Evolutionary conservation across 176 grass and related monocot species (phyloP).

Genomic region (Pharus latifolius): DNA sequence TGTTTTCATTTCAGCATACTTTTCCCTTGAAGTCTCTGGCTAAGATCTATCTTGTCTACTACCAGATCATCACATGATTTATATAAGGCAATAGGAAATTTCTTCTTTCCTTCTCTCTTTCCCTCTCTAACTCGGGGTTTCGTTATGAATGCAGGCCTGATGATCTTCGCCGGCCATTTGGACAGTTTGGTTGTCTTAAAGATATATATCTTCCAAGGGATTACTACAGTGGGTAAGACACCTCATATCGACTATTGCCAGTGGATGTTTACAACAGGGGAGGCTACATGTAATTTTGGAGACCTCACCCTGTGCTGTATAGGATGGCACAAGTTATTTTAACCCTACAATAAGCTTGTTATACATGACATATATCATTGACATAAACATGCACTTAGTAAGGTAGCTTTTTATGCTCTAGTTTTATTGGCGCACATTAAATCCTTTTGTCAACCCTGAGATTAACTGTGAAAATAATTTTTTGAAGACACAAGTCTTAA

Average conservation of each 20-base stretch:
- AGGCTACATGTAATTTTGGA: not conserved
- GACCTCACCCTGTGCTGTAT: not conserved
- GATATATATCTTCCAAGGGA: slow-evolving; percentile 89
- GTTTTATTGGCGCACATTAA: slow-evolving; percentile 24
- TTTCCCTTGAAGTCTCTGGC: not conserved
- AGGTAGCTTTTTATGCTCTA: slow-evolving; percentile 3
- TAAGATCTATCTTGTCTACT: no score
- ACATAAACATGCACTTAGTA: not conserved
- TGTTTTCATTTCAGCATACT: not conserved
- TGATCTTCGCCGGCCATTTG: slow-evolving; percentile 78
- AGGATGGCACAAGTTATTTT: not conserved
- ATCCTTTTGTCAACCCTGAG: slow-evolving; percentile 47
- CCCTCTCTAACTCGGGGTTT: not conserved
- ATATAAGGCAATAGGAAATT: no score
- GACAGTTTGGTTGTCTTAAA: slow-evolving; percentile 84
- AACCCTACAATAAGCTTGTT: not conserved
- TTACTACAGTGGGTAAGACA: slow-evolving; percentile 84
- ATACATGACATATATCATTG: not conserved
- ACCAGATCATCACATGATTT: no score
- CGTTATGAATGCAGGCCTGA: slow-evolving; percentile 53
- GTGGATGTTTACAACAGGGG: not conserved
- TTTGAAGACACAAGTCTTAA: slow-evolving; percentile 60
- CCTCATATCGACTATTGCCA: not conserved
- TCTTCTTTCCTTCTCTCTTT: not conserved
- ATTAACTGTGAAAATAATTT: slow-evolving; percentile 71